Evolutionary conservation across 2,329 filamentous ascomycete species (phyloP), one percentile per base, ranked within the genome.

Genomic region (Ceratocystis colombiana): DNA sequence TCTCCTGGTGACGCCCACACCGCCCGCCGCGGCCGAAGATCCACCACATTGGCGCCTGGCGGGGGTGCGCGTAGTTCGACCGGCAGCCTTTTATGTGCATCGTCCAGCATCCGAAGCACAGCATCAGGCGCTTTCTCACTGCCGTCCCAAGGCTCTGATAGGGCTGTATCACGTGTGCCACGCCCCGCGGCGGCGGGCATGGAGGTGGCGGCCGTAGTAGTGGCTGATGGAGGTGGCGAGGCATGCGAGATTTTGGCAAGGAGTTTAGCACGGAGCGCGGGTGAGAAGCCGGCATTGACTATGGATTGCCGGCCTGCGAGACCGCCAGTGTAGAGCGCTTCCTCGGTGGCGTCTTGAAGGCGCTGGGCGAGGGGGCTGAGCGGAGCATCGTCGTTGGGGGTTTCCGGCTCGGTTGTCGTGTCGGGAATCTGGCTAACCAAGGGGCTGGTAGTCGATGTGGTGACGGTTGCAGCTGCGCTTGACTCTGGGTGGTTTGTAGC

Each of bases 91-190:
- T 91, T 90, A 68, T 84, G 65, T 30, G 89, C 83, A 73, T 96
- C 90, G 66, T 89, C 83, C 10, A 94, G 76, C 88, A 97, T 97
- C 41, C 94, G 85, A 62, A 96, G 77, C 25, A 90, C 86, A 0
- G 88, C 82, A 73, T 96, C 91, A 70, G 87, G 83, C 1, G 87
- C 77, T 4, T 78, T 79, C 75, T 97, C 94, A 12, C 82, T 79
- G 1, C 93, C 94, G 0, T 82, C 85, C 94, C 94, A 99, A 1
- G 88, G 81, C 67, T 81, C 77, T 5, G 86, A 84, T 0, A 81
- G 79, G 1, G 90, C 90, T 45, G 86, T 82, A 62, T 87, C 83
- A 68, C 84, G 81, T 1, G 87, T 88, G 12, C 86, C 87, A 70
- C 81, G 80, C 17, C 88, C 86, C 12, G 88, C 85, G n/a, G 82